Percentiles rank a stretch among this genome's conserved stretches.
Conservation (phyloP, 2,329 filamentous ascomycete genomes). For the Sporothrix schenckii region DNA sequence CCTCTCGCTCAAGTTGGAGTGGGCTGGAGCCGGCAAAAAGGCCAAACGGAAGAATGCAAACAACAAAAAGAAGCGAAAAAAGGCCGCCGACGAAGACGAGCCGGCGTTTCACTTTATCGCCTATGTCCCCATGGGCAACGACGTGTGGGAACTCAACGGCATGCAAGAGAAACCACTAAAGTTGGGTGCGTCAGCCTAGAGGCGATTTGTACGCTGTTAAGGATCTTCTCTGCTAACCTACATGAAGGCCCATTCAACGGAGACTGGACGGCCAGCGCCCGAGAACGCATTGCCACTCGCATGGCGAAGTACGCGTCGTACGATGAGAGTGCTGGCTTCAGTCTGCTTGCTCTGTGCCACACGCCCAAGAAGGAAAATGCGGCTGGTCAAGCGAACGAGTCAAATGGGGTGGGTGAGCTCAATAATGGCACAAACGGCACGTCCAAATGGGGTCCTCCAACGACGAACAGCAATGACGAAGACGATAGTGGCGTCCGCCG, state of each 20-base stretch:
- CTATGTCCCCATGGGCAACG: conserved; percentile 78
- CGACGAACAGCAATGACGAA: conserved; percentile 48
- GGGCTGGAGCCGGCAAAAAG: conserved; percentile 47
- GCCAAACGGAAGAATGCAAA: conserved; percentile 32
- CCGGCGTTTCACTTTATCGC: conserved; percentile 98
- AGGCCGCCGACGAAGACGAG: conserved; percentile 56
- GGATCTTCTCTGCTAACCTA: neutral
- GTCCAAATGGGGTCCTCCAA: neutral
- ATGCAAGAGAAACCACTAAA: conserved; percentile 74
- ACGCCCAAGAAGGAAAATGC: conserved; percentile 53
- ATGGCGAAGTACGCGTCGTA: conserved; percentile 51
- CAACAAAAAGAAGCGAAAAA: conserved; percentile 44
- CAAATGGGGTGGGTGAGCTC: neutral
- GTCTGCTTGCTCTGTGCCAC: conserved; percentile 72
- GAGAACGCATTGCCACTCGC: conserved; percentile 65
- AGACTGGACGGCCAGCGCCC: conserved; percentile 69
- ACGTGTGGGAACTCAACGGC: conserved; percentile 91
- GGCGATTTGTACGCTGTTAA: conserved; percentile 30
- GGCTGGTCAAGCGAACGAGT: neutral
- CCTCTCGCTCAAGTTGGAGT: conserved; percentile 63
- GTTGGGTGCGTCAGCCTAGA: conserved; percentile 52
- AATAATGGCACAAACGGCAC: neutral
- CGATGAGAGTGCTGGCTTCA: conserved; percentile 45
- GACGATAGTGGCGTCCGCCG: conserved; percentile 53
- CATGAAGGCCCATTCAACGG: conserved; percentile 37